Evolutionary conservation across 1,284 basidiomycete genomes (phyloP), one percentile per base, ranked within the genome.

Genomic region (Fomitopsis palustris): DNA sequence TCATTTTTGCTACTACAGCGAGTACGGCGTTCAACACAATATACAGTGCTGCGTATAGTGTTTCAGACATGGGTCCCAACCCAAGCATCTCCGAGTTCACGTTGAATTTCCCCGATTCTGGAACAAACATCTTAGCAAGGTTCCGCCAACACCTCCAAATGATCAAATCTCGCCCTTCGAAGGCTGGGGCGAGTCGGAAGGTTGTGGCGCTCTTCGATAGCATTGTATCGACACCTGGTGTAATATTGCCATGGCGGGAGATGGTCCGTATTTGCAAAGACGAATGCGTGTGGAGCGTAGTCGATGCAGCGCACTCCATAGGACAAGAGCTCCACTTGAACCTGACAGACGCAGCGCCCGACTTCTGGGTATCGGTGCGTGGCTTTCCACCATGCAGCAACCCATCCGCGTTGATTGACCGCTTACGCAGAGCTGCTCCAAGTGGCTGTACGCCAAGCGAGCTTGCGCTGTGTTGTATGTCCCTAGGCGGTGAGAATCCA

Each of bases 301-400:
- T 96, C 16, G 93, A 96, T 0, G 93, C 93, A 3, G 45, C 45
- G 0, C 93, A 95, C 70, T 84, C 85, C 1, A 85, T 94, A 37
- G 92, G 92, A 0, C 64, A 65, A 39, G 62, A 63, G 35, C 53
- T 78, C 5, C 12, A 8, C 27, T 74, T 92, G 54, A 80, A 92
- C 67, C 65, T 93, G 42, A 77, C 75, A 4, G 73, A 77, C 53
- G 73, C 76, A 0, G 74, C 78, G 56, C 87, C 88, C 12, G 92
- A 94, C 70, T 93, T 93, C 69, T 92, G 85, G 83, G 76, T 90
- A 17, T 85, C 88, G 83, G 53, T 54, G 23, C 35, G 38, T 29
- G 12, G 6, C 10, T 35, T 1, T n/a, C n/a, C n/a, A n/a, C n/a
- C n/a, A 49, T 4, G 41, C 42, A 35, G 23, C 16, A 39, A 31